Base-by-base conservation (phyloP, 768 basidiomycete species). In the Mycena venus region DNA sequence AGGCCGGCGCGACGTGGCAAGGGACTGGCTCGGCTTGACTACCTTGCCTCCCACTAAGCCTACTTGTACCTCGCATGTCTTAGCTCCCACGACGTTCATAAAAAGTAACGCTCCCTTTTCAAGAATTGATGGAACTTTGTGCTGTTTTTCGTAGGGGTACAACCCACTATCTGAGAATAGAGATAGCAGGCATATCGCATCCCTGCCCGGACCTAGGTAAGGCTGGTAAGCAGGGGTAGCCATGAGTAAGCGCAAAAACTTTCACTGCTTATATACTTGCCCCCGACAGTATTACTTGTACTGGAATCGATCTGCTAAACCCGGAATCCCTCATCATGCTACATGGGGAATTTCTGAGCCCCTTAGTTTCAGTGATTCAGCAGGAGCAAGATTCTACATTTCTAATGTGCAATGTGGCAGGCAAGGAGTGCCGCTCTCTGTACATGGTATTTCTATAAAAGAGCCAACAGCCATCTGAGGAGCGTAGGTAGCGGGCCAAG, bases 241-340 rank as follows among this genome's bases (percentile, higher is more conserved):
- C 58, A 59, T 21, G 34, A 59, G 32, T 59, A 36, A 36, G 58
- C 23, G 34, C 34, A 34, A n/a, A 59, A 59, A 59, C 58, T 59
- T 32, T 59, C 58, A 59, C 58, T 32, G 58, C 58, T 59, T 59
- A 59, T 59, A 59, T 59, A 59, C 58, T 59, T 59, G 23, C 34
- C 58, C 34, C 58, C 58, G 58, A 59, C 34, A 23, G 58, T 17
- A 42, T 17, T 42, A 42, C 42, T n/a, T n/a, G n/a, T n/a, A 42
- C 36, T 36, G 58, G 58, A 59, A 59, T 59, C 36, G 34, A 9
- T 59, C 58, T 34, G 58, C 58, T 59, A 59, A 59, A 59, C 34
- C 58, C 34, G 36, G 58, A 59, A 59, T 59, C 19, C n/a, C 34
- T 59, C 34, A 38, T 59, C 32, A 34, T 59, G 58, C 34, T 59